These are phyloP conservation scores for Didymella lethalis DNA, from an alignment of 2,329 filamentous ascomycete genomes.

Conservation along the genomic window DNA sequence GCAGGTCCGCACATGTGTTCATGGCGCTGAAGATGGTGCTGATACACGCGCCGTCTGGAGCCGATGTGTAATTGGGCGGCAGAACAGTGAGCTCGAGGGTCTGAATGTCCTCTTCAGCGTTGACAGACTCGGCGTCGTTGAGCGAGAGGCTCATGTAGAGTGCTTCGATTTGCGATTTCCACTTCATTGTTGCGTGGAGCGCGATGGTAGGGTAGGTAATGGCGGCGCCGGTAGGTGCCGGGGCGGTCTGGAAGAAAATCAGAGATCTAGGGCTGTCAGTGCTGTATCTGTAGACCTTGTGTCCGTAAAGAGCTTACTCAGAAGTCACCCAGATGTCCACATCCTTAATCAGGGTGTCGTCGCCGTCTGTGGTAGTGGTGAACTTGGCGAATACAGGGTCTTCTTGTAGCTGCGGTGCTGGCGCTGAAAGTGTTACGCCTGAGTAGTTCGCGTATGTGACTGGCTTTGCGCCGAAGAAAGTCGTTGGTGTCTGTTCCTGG, in stretches of 20 bases:
- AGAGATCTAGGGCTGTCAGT: constrained; percentile 57
- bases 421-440: constrained; percentile 66
- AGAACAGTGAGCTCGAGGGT: constrained; percentile 73
- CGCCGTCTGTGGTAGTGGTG: constrained; percentile 43
- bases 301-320: constrained; percentile 42
- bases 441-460: constrained; percentile 71
- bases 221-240: constrained; percentile 66
- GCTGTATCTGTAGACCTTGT: background rate
- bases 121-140: constrained; percentile 62
- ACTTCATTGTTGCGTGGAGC: constrained; percentile 75
- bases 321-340: constrained; percentile 60
- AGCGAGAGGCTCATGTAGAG: constrained; percentile 51
- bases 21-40: constrained; percentile 72
- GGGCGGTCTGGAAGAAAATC: constrained; percentile 66
- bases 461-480: constrained; percentile 75
- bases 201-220: constrained; percentile 79
- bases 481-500: constrained; percentile 74
- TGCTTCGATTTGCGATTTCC: constrained; percentile 47
- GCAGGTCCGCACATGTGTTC: constrained; percentile 76
- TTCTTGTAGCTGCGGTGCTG: constrained; percentile 61
- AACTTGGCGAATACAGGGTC: constrained; percentile 57
- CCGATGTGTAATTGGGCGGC: constrained; percentile 52
- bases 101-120: constrained; percentile 69
- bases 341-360: constrained; percentile 44
- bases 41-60: constrained; percentile 44